Base-by-base conservation (phyloP, 257 asterid species). In the Paulownia fortunei region DNA sequence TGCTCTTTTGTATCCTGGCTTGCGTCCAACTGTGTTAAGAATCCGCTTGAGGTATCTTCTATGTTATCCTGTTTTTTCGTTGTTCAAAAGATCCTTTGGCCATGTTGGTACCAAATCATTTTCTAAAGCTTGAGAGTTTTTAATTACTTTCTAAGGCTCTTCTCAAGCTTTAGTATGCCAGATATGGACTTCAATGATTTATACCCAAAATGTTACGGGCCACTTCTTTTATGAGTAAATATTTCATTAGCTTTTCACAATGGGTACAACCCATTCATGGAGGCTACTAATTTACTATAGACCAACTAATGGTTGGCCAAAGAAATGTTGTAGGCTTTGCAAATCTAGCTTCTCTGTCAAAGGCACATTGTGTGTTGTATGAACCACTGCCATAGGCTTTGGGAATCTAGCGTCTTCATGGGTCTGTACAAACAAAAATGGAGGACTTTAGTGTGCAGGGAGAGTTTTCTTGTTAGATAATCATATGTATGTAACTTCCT, bases 1-100 rank as follows among this genome's bases (percentile, higher is more conserved):
- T 86, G 99, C 99, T 16, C 77, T 90, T 76, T 65, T 95, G 83
- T 95, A 95, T 84, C 97, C 99, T 58, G 99, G 99, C n/a, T n/a
- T 66, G 85, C 93, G 97, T 56, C 97, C 93, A 58, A 95, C 99
- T 56, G 98, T 92, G 54, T 76, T 88, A 83, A 89, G 99, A 81
- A 86, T 90, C 83, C 99, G 97, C 69, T 76, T 95, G 81, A 90
- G 98, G 99, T 94, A 86, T 63, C 44, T 63, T 44, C 56, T 39
- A 52, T 27, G 39, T 65, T 72, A 37, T 30, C 26, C 49, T 5
- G 52, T 41, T 16, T 3, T 67, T 42, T 12, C 15, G 19, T 8
- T 58, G 56, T 41, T 52, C 8, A 55, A 30, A 15, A 16, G 19
- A 42, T 41, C 34, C n/a, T 73, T 10, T 9, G 0, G 19, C 5